Percentiles rank a stretch among this genome's conserved stretches.
phyloP scores from a whole-genome alignment of 768 basidiomycete species.

The Tubosaeta sp. region DNA sequence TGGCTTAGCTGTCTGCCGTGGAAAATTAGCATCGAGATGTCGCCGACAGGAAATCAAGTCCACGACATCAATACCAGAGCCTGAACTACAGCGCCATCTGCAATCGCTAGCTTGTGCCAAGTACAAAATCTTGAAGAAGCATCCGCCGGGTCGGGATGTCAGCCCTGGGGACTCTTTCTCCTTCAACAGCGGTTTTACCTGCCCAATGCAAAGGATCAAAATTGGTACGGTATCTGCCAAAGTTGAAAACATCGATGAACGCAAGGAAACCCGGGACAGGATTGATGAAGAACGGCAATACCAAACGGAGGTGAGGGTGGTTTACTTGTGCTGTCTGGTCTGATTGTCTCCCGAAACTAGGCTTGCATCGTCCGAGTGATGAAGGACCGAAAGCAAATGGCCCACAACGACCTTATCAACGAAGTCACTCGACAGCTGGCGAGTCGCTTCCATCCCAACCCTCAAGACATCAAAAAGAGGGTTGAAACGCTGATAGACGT shows the following conservation, averaged over 20 bases:
- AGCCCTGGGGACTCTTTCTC: conserved; percentile 74
- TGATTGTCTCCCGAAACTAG: conserved; percentile 40
- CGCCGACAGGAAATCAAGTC: conserved; percentile 73
- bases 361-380: conserved; percentile 97
- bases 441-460: conserved; percentile 81
- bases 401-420: conserved; percentile 82
- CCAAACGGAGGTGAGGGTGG: conserved; percentile 72
- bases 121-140: conserved; percentile 87
- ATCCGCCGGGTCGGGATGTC: conserved; percentile 84
- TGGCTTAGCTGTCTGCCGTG: neutral
- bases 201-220: conserved; percentile 86
- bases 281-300: conserved; percentile 90
- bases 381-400: conserved; percentile 91
- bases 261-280: conserved; percentile 84
- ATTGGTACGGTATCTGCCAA: conserved; percentile 86
- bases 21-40: neutral
- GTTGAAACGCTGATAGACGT: conserved; percentile 95
- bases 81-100: conserved; percentile 84
- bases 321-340: neutral
- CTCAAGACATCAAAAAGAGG: conserved; percentile 84
- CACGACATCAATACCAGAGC: conserved; percentile 68
- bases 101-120: conserved; percentile 96
- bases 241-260: conserved; percentile 81
- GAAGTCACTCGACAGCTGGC: conserved; percentile 88
- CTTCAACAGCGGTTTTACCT: conserved; percentile 81